These are phyloP conservation scores for Aureobasidium mangrovei DNA, from an alignment of 2,329 filamentous ascomycete genomes.

Conservation along the genomic window DNA sequence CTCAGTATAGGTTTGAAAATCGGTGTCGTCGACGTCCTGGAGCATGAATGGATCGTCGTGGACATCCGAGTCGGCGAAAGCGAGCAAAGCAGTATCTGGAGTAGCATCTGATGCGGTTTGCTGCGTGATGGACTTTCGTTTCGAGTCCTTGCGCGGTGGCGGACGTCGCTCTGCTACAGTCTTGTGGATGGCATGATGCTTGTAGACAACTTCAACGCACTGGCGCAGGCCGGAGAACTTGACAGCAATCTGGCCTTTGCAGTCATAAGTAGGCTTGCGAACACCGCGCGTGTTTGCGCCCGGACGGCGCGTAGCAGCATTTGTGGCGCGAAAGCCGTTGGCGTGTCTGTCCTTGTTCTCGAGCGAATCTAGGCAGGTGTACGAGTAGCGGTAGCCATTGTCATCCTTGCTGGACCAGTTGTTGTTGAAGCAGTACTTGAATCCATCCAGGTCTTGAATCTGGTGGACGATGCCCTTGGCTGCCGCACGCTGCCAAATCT, in stretches of 20 bases:
- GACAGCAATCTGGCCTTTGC: slow-evolving; percentile 39
- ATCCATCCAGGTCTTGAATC: slow-evolving; percentile 38
- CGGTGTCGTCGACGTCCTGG: neutral
- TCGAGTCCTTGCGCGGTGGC: slow-evolving; percentile 24
- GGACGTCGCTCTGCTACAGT: slow-evolving; percentile 38
- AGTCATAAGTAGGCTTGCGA: slow-evolving; percentile 40
- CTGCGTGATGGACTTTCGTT: neutral
- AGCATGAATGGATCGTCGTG: neutral
- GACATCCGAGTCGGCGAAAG: neutral
- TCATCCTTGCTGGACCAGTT: slow-evolving; percentile 39
- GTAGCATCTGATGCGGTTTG: neutral
- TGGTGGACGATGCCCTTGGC: slow-evolving; percentile 37
- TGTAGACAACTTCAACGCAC: slow-evolving; percentile 38
- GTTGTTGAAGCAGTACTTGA: slow-evolving; percentile 42
- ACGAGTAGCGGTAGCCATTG: slow-evolving; percentile 40
- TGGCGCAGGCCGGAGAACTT: slow-evolving; percentile 39
- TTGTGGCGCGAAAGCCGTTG: slow-evolving; percentile 29
- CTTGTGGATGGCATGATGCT: slow-evolving; percentile 38
- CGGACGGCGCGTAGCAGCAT: slow-evolving; percentile 17
- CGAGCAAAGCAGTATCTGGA: neutral
- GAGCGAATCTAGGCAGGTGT: slow-evolving; percentile 43
- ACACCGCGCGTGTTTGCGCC: slow-evolving; percentile 11
- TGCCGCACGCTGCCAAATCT: slow-evolving; percentile 39
- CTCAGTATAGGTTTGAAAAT: slow-evolving; percentile 9
- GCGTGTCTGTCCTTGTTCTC: slow-evolving; percentile 43